A percentile compares a stretch with the other conserved stretches of the same genome.
phyloP scores from a whole-genome alignment of 78 protist genomes.

The Dictyostelium discoideum region DNA sequence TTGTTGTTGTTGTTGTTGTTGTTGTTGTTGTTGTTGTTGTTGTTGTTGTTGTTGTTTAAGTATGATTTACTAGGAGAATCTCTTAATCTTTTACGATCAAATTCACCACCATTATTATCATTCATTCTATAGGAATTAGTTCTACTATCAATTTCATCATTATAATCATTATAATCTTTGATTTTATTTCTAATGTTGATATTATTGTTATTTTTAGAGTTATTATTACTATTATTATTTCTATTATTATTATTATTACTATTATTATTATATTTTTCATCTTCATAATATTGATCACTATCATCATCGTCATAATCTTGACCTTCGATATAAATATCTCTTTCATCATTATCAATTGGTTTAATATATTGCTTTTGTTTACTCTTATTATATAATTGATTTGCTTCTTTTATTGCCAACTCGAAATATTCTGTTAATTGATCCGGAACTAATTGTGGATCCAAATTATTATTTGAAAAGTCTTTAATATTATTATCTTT shows the following conservation, averaged over 20 bases:
- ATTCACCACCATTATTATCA: neutral
- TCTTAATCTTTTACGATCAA: slow-evolving; percentile 25
- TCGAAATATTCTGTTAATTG: neutral
- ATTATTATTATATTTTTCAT: neutral
- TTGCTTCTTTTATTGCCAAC: slow-evolving; percentile 38
- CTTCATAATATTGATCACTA: neutral
- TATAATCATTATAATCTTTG: neutral
- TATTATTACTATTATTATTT: neutral
- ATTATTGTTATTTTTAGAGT: neutral
- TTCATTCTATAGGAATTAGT: neutral
- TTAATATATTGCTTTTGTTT: neutral
- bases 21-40: neutral
- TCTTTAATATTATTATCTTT: slow-evolving; percentile 35
- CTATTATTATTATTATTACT: neutral
- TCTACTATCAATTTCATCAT: neutral
- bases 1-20: neutral
- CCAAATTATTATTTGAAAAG: neutral
- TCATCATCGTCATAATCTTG: neutral
- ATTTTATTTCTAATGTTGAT: neutral
- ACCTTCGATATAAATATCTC: neutral
- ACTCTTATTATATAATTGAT: neutral
- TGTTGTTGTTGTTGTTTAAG: neutral
- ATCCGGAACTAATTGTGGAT: slow-evolving; percentile 13
- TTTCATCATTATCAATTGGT: neutral
- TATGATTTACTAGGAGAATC: neutral